These are phyloP conservation scores for Sporothrix pseudoabietina DNA, from an alignment of 2,329 filamentous ascomycete species.

Conservation along the genomic window DNA sequence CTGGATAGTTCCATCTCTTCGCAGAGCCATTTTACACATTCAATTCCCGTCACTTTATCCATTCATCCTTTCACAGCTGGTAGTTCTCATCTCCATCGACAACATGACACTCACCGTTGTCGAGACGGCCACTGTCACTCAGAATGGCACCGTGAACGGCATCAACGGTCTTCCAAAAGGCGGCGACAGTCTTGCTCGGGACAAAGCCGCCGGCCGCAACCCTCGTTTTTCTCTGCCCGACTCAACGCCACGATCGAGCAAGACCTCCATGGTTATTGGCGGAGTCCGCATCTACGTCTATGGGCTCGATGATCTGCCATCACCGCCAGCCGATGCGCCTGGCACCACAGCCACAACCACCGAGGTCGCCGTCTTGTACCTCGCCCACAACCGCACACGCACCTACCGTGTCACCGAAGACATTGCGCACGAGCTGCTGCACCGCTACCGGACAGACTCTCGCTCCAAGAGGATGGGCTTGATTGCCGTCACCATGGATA, in stretches of 20 bases:
- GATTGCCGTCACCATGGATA: constrained; percentile 21
- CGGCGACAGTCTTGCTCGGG: neutral
- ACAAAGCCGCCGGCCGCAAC: constrained; percentile 11
- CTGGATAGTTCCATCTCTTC: too few species aligned
- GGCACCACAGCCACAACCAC: neutral
- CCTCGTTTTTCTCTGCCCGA: constrained; percentile 14
- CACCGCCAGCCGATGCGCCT: neutral
- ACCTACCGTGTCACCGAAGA: constrained; percentile 19
- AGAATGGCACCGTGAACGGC: neutral
- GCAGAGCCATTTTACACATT: too few species aligned
- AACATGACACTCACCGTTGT: neutral
- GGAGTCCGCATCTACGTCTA: constrained; percentile 21
- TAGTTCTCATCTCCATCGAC: neutral
- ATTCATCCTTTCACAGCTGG: neutral
- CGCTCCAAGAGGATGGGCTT: neutral
- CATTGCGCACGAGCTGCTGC: constrained; percentile 17
- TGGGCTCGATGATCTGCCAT: constrained; percentile 5
- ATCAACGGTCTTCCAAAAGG: neutral
- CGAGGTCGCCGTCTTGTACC: constrained; percentile 18
- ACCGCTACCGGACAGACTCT: neutral
- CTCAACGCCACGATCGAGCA: constrained; percentile 10
- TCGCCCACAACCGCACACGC: constrained; percentile 21
- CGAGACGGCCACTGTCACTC: neutral
- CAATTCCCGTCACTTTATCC: neutral
- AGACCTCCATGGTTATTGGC: constrained; percentile 19